Percentiles rank a stretch among this genome's conserved stretches.
These are phyloP conservation scores for Solanum chacoense DNA, from an alignment of 305 asterid species.

Conservation along the genomic window DNA sequence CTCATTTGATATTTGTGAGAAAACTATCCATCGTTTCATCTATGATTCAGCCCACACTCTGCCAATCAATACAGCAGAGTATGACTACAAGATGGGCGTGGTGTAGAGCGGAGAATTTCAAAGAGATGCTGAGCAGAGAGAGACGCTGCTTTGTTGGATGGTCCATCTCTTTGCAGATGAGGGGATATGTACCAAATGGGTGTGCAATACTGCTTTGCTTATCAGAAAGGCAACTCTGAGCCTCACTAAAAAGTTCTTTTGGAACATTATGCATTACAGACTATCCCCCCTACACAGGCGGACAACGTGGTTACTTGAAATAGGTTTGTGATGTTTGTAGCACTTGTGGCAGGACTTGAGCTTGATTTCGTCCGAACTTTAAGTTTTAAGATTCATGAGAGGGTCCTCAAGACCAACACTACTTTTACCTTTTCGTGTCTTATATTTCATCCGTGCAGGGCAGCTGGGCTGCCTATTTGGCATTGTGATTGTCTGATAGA, in stretches of 20 bases:
- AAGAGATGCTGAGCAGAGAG: background rate
- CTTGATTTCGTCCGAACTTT: no score
- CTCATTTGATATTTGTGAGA: background rate
- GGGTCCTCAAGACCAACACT: background rate
- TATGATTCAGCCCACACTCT: background rate
- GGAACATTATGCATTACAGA: background rate
- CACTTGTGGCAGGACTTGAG: background rate
- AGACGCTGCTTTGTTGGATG: background rate
- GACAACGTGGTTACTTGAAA: background rate
- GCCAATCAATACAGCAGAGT: accelerated
- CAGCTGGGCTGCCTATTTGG: background rate
- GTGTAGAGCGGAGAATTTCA: background rate
- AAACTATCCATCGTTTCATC: accelerated
- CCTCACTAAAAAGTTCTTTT: background rate
- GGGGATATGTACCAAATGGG: background rate
- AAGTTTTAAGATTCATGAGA: no score
- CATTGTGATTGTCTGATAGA: background rate
- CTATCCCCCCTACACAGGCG: background rate
- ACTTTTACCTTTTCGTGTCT: background rate
- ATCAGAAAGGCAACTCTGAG: background rate
- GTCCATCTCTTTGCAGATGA: background rate
- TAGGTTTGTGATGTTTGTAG: background rate
- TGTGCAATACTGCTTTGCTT: background rate
- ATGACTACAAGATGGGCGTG: background rate
- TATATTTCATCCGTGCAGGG: background rate